These are phyloP conservation scores for Paraphaeosphaeria minitans DNA, from an alignment of 2,329 filamentous ascomycete species.

Conservation along the genomic window DNA sequence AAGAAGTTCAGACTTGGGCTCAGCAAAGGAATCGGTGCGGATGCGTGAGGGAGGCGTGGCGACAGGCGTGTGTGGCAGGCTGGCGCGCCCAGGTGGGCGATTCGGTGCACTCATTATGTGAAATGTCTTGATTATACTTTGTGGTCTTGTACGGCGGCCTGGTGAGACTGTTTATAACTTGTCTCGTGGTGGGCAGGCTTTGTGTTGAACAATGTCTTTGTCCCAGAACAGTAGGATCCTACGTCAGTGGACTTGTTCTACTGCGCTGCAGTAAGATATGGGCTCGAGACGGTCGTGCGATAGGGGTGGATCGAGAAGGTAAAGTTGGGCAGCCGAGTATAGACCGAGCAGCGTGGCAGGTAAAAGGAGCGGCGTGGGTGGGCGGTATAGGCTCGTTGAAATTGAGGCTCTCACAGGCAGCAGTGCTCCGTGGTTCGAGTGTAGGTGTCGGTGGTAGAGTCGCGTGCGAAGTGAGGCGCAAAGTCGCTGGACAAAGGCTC, in stretches of 20 bases:
- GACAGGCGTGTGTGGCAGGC: constrained; percentile 26
- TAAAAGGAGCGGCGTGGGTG: not conserved
- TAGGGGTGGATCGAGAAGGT: not conserved
- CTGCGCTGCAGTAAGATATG: not conserved
- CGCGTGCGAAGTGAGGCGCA: constrained; percentile 36
- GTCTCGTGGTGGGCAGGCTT: not conserved
- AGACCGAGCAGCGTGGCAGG: not conserved
- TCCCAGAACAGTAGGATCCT: not conserved
- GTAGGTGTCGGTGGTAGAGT: constrained; percentile 5
- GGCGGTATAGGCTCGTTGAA: not conserved
- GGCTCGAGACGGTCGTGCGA: not conserved
- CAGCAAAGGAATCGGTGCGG: constrained; percentile 23
- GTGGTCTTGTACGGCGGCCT: not conserved
- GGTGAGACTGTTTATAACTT: constrained; percentile 5
- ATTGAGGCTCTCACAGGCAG: not conserved
- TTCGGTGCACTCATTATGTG: constrained; percentile 18
- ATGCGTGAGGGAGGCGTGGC: constrained; percentile 15
- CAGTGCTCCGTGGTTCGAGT: constrained; percentile 10
- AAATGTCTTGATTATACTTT: constrained; percentile 12
- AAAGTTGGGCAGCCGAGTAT: not conserved
- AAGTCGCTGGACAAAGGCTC: constrained; percentile 46
- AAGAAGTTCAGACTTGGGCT: constrained; percentile 43
- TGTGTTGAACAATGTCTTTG: constrained; percentile 5
- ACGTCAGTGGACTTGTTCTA: not conserved
- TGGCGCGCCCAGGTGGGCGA: constrained; percentile 22